Percentiles rank a stretch among this genome's conserved stretches.
These are phyloP conservation scores for Tetradesmus lagerheimii DNA, from an alignment of 139 green algal genomes.

Conservation along the genomic window DNA sequence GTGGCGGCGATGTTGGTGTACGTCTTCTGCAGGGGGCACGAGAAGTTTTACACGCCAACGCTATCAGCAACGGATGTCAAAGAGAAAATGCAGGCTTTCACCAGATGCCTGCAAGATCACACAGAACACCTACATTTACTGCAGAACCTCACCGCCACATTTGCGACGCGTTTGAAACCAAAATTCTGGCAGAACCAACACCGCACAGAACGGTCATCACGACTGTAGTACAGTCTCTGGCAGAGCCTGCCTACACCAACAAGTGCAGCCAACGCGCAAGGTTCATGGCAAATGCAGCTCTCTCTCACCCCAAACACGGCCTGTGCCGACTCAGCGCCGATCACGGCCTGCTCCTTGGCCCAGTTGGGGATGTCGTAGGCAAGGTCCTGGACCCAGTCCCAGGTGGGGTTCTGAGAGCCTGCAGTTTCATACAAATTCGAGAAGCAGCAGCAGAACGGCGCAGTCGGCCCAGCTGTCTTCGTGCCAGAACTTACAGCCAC, in stretches of 20 bases:
- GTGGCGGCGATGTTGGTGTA: background rate
- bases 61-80: too few species aligned
- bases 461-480: background rate
- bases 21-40: background rate
- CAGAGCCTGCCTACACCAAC: background rate
- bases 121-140: too few species aligned
- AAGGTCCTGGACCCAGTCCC: constrained; percentile 34
- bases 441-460: background rate
- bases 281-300: too few species aligned
- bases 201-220: too few species aligned
- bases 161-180: too few species aligned
- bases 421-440: background rate
- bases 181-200: too few species aligned
- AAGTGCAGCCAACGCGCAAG: background rate
- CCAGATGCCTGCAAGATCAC: too few species aligned
- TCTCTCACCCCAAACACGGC: constrained; percentile 18
- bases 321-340: constrained; percentile 23
- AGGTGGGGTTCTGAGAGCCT: constrained; percentile 32
- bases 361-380: constrained; percentile 21
- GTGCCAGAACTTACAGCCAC: too few species aligned
- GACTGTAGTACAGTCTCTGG: too few species aligned
- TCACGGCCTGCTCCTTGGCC: constrained; percentile 21
- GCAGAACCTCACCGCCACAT: too few species aligned
- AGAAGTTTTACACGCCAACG: too few species aligned
- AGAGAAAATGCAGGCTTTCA: too few species aligned